Base-by-base conservation (phyloP, 805 yeast species). In the Candida patagonica region DNA sequence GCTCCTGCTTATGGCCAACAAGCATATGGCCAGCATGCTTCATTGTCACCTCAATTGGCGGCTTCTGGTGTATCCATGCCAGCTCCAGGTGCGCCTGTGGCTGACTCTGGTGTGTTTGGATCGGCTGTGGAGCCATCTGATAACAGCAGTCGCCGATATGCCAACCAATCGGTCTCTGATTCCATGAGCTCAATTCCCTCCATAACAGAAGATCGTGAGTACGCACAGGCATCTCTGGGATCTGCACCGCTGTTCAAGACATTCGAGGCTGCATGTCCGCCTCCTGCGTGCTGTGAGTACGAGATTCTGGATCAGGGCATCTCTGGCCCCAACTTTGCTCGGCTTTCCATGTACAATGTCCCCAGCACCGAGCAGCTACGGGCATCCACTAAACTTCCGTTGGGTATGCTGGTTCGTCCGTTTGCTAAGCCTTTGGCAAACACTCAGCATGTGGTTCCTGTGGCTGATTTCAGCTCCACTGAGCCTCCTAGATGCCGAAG, bases 401-500 rank as follows among this genome's bases (percentile, higher is more conserved):
- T 92, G 30, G 94, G 95, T 0, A 62, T 89, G 42, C 68, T 86
- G 2, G 62, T 87, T 17, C 74, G 85, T 39, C 98, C 98, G 4
- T 86, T 92, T 67, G 94, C 95, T 0, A 76, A 77, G 12, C 32
- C 9, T 48, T 60, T 9, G 60, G 65, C 24, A 56, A 57, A 66
- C 1, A 73, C 70, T 35, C 78, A 71, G 12, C 74, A 72, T 1
- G 61, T 61, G 0, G 73, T 87, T 1, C 94, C 95, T 0, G 68
- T 70, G 4, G 78, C 80, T 4, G 88, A 84, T 54, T 72, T 74
- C 63, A 61, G 67, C 19, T 54, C 54, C 5, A 55, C 66, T 30
- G 85, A 86, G 1, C 94, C 95, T 0, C 79, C 94, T 25, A 73
- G 99, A 50, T 92, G 99, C 62, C 73, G 76, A 49, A 78, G 97